Conservation (phyloP, 768 basidiomycete genomes). For the Suillus luteus region DNA sequence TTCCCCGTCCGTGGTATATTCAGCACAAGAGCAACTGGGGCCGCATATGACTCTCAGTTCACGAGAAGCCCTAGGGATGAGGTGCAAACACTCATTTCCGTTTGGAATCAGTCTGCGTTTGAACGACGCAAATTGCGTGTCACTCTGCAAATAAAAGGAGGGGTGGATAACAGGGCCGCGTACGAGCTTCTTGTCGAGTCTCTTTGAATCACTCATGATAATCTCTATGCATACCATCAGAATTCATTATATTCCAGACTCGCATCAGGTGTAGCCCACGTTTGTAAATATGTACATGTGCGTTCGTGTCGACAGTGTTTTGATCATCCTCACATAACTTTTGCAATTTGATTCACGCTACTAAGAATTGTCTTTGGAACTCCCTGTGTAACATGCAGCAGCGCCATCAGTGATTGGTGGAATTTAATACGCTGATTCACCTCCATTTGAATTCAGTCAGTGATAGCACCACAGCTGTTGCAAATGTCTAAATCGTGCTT, state of each 20-base stretch:
- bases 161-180: constrained; percentile 8
- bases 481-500: background rate
- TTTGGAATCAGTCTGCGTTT: constrained; percentile 36
- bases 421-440: background rate
- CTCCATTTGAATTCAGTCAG: background rate
- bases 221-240: too few species aligned
- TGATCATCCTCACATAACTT: background rate
- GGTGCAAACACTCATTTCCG: constrained; percentile 27
- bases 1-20: constrained; percentile 21
- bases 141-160: constrained; percentile 17
- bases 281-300: background rate
- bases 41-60: constrained; percentile 25
- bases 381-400: background rate
- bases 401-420: background rate
- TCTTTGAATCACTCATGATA: constrained; percentile 17
- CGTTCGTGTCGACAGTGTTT: background rate
- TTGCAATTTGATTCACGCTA: background rate
- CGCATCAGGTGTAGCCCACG: background rate
- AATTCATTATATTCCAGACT: background rate
- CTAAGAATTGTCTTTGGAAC: background rate
- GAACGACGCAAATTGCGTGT: constrained; percentile 33
- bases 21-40: constrained; percentile 17
- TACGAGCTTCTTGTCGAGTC: constrained; percentile 30
- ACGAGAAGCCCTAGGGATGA: constrained; percentile 21
- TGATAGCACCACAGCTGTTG: background rate